Percentiles rank a stretch among this genome's conserved stretches.
phyloP scores from a whole-genome alignment of 2,329 filamentous ascomycete genomes.

The Paecilomyces fulvus region DNA sequence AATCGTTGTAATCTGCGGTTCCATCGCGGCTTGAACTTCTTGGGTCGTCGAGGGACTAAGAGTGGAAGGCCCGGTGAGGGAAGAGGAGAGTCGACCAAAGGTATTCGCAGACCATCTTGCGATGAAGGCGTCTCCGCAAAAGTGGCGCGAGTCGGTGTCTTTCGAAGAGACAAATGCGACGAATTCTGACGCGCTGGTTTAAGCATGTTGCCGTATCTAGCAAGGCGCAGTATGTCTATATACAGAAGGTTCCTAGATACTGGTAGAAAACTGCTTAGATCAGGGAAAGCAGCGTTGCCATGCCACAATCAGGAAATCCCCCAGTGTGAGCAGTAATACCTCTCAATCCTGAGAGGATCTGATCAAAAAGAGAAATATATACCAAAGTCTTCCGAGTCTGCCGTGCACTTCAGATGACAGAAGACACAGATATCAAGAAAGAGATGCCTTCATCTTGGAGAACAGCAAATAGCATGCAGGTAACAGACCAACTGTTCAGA shows the following conservation, averaged over 20 bases:
- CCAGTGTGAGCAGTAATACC: background rate
- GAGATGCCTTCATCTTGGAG: background rate
- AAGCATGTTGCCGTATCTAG: constrained; percentile 16
- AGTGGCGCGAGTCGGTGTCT: constrained; percentile 10
- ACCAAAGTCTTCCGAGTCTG: background rate
- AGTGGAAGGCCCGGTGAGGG: constrained; percentile 63
- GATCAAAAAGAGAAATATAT: background rate
- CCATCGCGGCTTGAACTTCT: constrained; percentile 49
- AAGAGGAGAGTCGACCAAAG: constrained; percentile 59
- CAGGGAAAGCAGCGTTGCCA: background rate
- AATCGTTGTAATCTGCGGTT: constrained; percentile 51
- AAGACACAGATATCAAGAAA: background rate
- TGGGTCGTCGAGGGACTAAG: constrained; percentile 56
- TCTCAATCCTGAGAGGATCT: background rate
- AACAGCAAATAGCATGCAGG: background rate
- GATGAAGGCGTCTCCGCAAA: constrained; percentile 23
- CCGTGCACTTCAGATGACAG: background rate
- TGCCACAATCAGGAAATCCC: background rate
- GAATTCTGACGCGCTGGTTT: constrained; percentile 22
- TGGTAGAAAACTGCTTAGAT: background rate
- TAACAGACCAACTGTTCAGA: too few relatives aligned
- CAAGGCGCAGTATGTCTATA: background rate
- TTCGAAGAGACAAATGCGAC: constrained; percentile 16
- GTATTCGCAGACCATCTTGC: constrained; percentile 52
- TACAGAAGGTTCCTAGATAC: background rate